Base-by-base conservation (phyloP, 169 alveolate genomes). In the Eimeria acervulina region DNA sequence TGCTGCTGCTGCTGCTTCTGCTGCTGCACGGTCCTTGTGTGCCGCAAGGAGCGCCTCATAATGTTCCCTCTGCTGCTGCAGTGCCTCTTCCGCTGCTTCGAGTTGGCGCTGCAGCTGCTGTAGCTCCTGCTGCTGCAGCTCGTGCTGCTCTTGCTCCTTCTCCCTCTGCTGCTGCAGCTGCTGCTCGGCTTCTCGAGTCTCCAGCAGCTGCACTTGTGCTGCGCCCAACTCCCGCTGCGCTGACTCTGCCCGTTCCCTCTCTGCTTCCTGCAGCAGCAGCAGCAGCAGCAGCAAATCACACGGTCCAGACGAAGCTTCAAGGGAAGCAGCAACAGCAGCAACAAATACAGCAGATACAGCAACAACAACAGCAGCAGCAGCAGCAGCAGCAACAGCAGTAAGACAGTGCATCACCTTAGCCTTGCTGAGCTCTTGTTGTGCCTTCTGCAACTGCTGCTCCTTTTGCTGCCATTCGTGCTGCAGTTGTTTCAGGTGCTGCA, bases 251-350 rank as follows among this genome's bases (percentile, higher is more conserved):
- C 70, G 90, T 40, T 42, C 47, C 1, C 68, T 81, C 68, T 51
- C 90, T 81, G 68, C 70, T 44, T 81, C 90, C 90, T 81, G 90
- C 70, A 47, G 44, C 66, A 47, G 72, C 90, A 81, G 90, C 70
- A 47, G 44, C 66, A 47, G 72, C 90, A 81, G 61, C 59, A 76
- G 68, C 68, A 59, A 0, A 59, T 59, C 68, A 70, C 81, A 70
- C 59, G 59, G 44, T 70, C 81, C 40, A 36, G 81, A 36, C 81
- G 44, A 36, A 70, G 10, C 44, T n/a, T n/a, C 15, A 12, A 59
- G 28, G 68, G 38, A 76, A 38, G 26, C 23, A 19, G 8, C 81
- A 13, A 42, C 0, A 70, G 81, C 17, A 42, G 55, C 87, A 6
- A 7, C 17, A 40, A 59, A 55, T 36, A 40, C 47, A 26, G 59